A percentile compares a stretch with the other conserved stretches of the same genome.
Conservation (phyloP, 2,329 filamentous ascomycete species). For the Colletotrichum lentis region DNA sequence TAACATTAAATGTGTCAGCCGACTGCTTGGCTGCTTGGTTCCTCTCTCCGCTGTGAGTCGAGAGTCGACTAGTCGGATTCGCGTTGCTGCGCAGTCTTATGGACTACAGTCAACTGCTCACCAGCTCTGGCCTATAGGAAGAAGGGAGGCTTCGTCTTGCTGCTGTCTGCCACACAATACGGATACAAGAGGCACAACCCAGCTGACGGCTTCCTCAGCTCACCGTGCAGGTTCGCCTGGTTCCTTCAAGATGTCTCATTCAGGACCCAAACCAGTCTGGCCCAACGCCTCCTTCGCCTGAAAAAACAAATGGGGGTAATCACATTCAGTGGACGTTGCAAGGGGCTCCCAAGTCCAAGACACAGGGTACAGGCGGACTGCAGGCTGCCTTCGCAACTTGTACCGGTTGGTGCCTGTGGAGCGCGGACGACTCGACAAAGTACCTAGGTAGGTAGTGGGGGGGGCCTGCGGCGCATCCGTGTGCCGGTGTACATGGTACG, state of each 20-base stretch:
- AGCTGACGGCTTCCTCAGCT: not conserved
- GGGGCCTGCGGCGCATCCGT: slow-evolving; percentile 25
- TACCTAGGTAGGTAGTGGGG: no score
- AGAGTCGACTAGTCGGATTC: not conserved
- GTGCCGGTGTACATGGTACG: slow-evolving; percentile 1
- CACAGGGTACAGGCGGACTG: slow-evolving; percentile 13
- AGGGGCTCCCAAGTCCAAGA: slow-evolving; percentile 6
- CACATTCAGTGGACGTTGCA: not conserved
- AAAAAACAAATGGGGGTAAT: slow-evolving; percentile 15
- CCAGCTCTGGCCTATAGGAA: not conserved
- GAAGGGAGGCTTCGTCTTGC: not conserved
- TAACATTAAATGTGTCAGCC: slow-evolving; percentile 25
- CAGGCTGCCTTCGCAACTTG: slow-evolving; percentile 5
- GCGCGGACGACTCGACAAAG: not conserved
- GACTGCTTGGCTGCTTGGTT: not conserved
- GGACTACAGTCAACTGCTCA: not conserved
- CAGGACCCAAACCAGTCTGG: not conserved
- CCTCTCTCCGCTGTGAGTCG: not conserved
- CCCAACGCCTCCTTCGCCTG: slow-evolving; percentile 9
- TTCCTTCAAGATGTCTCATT: slow-evolving; percentile 9
- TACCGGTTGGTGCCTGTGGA: not conserved
- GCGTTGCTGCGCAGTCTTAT: not conserved
- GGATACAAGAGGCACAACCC: not conserved
- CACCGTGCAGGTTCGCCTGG: not conserved
- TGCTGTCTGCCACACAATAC: not conserved